Conservation (phyloP, 2,329 filamentous ascomycete genomes). For the Annulohypoxylon truncatum region DNA sequence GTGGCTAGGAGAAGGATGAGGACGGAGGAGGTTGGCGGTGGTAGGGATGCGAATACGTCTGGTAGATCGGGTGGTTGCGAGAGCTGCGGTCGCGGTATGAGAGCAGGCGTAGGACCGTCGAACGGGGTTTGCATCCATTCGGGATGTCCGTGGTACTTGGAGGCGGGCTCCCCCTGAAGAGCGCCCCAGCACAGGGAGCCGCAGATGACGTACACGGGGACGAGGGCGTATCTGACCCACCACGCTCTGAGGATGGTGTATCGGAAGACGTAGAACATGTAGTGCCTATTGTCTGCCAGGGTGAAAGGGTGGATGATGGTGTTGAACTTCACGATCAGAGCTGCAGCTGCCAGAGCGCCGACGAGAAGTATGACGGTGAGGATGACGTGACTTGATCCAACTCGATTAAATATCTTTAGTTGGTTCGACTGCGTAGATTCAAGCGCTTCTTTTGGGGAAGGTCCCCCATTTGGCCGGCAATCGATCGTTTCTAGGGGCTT, state of each 20-base stretch:
- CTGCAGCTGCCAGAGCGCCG: conserved; percentile 53
- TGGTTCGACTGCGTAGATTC: conserved; percentile 11
- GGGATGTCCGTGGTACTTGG: background rate
- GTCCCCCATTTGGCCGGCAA: background rate
- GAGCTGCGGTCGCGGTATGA: background rate
- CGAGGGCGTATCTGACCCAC: conserved; percentile 73
- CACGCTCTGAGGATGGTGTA: conserved; percentile 77
- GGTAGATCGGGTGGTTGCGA: conserved; percentile 28
- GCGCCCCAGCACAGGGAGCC: conserved; percentile 75
- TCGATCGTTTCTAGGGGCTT: background rate
- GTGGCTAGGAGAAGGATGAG: conserved; percentile 75
- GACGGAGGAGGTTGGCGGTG: conserved; percentile 61
- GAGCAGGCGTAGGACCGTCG: background rate
- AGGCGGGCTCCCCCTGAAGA: conserved; percentile 61
- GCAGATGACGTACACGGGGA: conserved; percentile 76
- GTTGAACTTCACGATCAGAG: conserved; percentile 76
- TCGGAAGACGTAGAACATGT: conserved; percentile 96
- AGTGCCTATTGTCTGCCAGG: conserved; percentile 95
- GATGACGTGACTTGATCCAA: conserved; percentile 50
- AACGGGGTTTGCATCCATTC: conserved; percentile 35
- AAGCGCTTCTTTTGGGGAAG: background rate
- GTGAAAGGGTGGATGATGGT: conserved; percentile 97
- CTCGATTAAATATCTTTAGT: conserved; percentile 38
- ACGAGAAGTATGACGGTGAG: conserved; percentile 54
- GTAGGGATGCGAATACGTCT: conserved; percentile 2